A percentile compares a stretch with the other conserved stretches of the same genome.
phyloP scores from a whole-genome alignment of 371 early-diverging fungal species.

The Dipsacomyces acuminosporus region DNA sequence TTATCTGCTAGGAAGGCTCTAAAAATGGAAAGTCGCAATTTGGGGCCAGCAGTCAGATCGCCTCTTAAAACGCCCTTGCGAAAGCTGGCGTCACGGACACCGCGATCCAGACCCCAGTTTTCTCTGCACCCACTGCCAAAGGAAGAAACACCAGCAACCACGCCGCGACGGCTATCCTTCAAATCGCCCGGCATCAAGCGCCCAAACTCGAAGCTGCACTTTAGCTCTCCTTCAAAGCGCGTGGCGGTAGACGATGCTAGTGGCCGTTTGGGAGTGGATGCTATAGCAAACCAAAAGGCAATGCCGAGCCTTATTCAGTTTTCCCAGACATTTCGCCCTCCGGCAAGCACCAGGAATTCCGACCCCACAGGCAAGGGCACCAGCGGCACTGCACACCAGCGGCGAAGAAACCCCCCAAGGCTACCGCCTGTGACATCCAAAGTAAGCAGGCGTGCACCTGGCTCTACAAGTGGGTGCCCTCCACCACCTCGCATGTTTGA shows the following conservation, averaged over 20 bases:
- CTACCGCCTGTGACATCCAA: slow-evolving; percentile 24
- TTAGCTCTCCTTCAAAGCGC: slow-evolving; percentile 41
- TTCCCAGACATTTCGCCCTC: slow-evolving; percentile 9
- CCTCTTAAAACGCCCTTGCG: slow-evolving; percentile 3
- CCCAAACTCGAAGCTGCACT: slow-evolving; percentile 5
- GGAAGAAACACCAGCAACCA: not conserved
- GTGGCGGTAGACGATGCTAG: not conserved
- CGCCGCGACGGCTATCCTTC: slow-evolving; percentile 16
- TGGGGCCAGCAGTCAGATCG: slow-evolving; percentile 6
- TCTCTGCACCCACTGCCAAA: not conserved
- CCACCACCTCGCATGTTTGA: not conserved
- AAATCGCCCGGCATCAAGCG: slow-evolving; percentile 27
- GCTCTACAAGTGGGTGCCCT: not conserved
- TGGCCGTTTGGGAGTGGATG: not conserved
- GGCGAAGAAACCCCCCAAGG: slow-evolving; percentile 5
- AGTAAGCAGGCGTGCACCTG: not conserved
- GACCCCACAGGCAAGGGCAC: too few relatives aligned
- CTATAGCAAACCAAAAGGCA: not conserved
- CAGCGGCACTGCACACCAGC: too few relatives aligned
- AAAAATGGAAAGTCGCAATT: slow-evolving; percentile 14
- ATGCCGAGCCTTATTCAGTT: slow-evolving; percentile 1
- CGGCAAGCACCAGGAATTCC: not conserved
- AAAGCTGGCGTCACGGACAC: not conserved
- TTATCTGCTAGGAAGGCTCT: slow-evolving; percentile 33
- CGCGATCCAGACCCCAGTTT: not conserved